phyloP scores from a whole-genome alignment of 345 rosid genomes.

The Theobroma cacao region DNA sequence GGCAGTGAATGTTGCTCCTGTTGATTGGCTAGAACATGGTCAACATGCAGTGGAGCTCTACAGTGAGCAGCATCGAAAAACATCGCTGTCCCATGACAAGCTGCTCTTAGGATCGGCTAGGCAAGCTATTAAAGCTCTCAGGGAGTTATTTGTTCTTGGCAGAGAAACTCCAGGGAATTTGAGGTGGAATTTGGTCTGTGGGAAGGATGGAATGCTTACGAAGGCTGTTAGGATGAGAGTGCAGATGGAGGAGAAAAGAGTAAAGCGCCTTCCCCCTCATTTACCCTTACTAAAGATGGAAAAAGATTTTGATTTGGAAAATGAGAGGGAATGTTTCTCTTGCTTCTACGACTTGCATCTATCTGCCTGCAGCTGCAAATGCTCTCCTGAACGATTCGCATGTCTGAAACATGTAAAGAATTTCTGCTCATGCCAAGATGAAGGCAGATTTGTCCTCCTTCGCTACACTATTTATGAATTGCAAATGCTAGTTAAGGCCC shows the following conservation, averaged over 20 bases:
- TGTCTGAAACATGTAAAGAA: slow-evolving; percentile 73
- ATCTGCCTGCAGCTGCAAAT: slow-evolving; percentile 85
- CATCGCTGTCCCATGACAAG: slow-evolving; percentile 94
- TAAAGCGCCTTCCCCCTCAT: slow-evolving; percentile 39
- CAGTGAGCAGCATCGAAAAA: slow-evolving; percentile 76
- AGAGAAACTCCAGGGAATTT: slow-evolving; percentile 56
- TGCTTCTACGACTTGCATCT: slow-evolving; percentile 90
- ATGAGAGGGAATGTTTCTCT: slow-evolving; percentile 78
- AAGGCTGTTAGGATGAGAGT: slow-evolving; percentile 76
- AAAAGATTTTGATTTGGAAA: slow-evolving; percentile 48
- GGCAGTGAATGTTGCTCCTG: slow-evolving; percentile 98
- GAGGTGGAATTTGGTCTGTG: slow-evolving; percentile 76
- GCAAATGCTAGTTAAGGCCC: slow-evolving; percentile 52
- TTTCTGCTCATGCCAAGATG: slow-evolving; percentile 68
- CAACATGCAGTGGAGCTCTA: slow-evolving; percentile 90
- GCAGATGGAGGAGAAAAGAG: slow-evolving; percentile 78
- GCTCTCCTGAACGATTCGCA: slow-evolving; percentile 72
- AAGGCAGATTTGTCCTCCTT: slow-evolving; percentile 50
- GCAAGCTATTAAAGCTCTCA: slow-evolving; percentile 58
- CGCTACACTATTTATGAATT: slow-evolving; percentile 65
- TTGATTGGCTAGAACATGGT: slow-evolving; percentile 94
- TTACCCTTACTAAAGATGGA: slow-evolving; percentile 58
- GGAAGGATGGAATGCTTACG: slow-evolving; percentile 84
- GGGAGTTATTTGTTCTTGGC: slow-evolving; percentile 52
- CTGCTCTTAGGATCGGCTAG: slow-evolving; percentile 69